Percentiles rank a stretch among this genome's conserved stretches.
Conservation (phyloP, 192 early-diverging fungal species). For the Backusella morwellensis region DNA sequence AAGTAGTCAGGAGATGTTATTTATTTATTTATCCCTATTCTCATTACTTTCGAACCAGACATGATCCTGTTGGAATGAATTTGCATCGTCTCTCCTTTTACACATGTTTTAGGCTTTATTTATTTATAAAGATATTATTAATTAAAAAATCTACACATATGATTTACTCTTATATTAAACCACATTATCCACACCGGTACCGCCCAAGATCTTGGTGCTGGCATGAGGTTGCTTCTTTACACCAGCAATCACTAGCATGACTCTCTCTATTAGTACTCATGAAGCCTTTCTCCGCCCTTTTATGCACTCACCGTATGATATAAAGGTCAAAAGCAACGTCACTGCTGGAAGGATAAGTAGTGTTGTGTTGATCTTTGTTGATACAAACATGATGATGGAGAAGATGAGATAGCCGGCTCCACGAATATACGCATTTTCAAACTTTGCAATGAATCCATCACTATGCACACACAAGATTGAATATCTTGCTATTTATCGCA, state of each 20-base stretch:
- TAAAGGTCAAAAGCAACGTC: slow-evolving; percentile 33
- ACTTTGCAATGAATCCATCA: slow-evolving; percentile 16
- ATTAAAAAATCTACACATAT: too few relatives aligned
- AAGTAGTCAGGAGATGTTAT: too few relatives aligned
- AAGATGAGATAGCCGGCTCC: slow-evolving; percentile 13
- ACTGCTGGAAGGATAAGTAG: slow-evolving; percentile 29
- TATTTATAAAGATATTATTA: too few relatives aligned
- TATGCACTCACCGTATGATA: slow-evolving; percentile 38
- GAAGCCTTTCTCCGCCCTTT: not conserved
- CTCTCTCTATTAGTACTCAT: not conserved
- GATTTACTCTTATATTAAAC: not conserved
- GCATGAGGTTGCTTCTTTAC: slow-evolving; percentile 45
- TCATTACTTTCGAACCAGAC: not conserved
- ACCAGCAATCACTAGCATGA: slow-evolving; percentile 34
- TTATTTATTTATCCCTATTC: too few relatives aligned
- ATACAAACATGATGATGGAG: slow-evolving; percentile 22
- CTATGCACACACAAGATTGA: not conserved
- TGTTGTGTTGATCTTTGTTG: slow-evolving; percentile 8
- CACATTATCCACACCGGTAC: slow-evolving; percentile 40
- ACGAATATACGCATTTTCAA: slow-evolving; percentile 22
- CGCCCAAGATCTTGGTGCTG: slow-evolving; percentile 41
- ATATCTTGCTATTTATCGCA: not conserved
- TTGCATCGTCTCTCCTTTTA: not conserved
- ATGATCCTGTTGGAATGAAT: not conserved
- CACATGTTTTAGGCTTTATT: too few relatives aligned